Evolutionary conservation across 2,329 filamentous ascomycete species (phyloP).

Genomic region (Coniella vitis): DNA sequence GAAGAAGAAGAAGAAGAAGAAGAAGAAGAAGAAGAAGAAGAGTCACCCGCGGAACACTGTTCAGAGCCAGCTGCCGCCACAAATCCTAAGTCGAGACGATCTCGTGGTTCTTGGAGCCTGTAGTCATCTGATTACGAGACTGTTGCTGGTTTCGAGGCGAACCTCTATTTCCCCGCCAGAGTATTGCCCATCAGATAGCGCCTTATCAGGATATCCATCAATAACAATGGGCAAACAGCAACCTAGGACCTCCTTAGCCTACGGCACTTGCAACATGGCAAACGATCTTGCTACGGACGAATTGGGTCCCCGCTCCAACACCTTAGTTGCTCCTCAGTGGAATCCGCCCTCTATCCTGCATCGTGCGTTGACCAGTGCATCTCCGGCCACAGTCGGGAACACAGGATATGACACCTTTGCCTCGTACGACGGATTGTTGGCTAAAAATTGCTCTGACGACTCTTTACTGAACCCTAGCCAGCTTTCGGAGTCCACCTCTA

Average conservation of each 20-base stretch:
- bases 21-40: background rate
- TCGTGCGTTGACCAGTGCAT: conserved; percentile 32
- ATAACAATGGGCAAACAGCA: conserved; percentile 36
- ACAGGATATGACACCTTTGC: conserved; percentile 46
- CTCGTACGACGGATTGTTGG: conserved; percentile 36
- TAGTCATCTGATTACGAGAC: conserved; percentile 34
- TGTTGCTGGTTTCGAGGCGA: conserved; percentile 41
- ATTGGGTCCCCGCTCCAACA: conserved; percentile 31
- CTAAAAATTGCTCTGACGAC: conserved; percentile 31
- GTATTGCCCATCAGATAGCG: conserved; percentile 36
- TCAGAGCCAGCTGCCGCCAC: no score
- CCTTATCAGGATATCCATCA: conserved; percentile 39
- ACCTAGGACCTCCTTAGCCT: conserved; percentile 36
- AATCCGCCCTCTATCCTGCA: conserved; percentile 33
- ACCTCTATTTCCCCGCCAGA: conserved; percentile 37
- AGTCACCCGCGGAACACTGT: background rate
- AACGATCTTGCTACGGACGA: conserved; percentile 29
- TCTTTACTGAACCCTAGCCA: conserved; percentile 31
- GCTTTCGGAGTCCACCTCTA: conserved; percentile 18
- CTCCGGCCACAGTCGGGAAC: conserved; percentile 39
- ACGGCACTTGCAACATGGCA: conserved; percentile 32
- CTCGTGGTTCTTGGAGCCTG: background rate
- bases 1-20: background rate
- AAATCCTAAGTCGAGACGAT: background rate
- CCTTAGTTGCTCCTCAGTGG: conserved; percentile 39